Evolutionary conservation across 2,329 filamentous ascomycete species (phyloP).

Genomic region (Alternaria sp.): DNA sequence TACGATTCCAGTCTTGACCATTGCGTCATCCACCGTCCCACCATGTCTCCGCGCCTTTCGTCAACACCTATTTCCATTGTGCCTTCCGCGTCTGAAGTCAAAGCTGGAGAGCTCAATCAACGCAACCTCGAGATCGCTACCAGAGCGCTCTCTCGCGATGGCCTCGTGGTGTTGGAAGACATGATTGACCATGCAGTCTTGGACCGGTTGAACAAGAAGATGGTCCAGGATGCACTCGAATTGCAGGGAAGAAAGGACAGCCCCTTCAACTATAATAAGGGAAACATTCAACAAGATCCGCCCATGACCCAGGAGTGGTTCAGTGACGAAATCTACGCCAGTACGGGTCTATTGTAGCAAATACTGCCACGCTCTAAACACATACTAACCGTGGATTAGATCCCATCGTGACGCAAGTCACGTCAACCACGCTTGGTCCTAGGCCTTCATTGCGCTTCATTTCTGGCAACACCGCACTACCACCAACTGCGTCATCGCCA

Average conservation of each 20-base stretch:
- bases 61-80: constrained; percentile 43
- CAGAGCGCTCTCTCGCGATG: constrained; percentile 39
- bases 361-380: background rate
- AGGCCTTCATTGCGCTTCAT: constrained; percentile 40
- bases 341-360: constrained; percentile 44
- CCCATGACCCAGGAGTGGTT: constrained; percentile 56
- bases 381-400: constrained; percentile 46
- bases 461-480: constrained; percentile 50
- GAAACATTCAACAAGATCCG: constrained; percentile 68
- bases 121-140: constrained; percentile 60
- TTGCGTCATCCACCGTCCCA: constrained; percentile 6
- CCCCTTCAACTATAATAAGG: constrained; percentile 68
- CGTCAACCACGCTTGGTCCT: constrained; percentile 53
- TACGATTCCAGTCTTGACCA: background rate
- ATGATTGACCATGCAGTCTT: constrained; percentile 56
- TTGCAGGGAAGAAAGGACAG: constrained; percentile 61
- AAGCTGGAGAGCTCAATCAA: constrained; percentile 49
- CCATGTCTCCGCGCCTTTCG: constrained; percentile 25
- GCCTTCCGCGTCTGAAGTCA: constrained; percentile 53
- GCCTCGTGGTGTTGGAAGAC: constrained; percentile 43
- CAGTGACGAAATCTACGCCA: constrained; percentile 58
- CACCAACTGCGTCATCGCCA: constrained; percentile 51
- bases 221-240: constrained; percentile 63
- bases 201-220: constrained; percentile 63
- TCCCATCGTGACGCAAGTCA: constrained; percentile 63